These are phyloP conservation scores for Eragrostis tef DNA, from an alignment of 202 grass and related monocot genomes.

Conservation along the genomic window DNA sequence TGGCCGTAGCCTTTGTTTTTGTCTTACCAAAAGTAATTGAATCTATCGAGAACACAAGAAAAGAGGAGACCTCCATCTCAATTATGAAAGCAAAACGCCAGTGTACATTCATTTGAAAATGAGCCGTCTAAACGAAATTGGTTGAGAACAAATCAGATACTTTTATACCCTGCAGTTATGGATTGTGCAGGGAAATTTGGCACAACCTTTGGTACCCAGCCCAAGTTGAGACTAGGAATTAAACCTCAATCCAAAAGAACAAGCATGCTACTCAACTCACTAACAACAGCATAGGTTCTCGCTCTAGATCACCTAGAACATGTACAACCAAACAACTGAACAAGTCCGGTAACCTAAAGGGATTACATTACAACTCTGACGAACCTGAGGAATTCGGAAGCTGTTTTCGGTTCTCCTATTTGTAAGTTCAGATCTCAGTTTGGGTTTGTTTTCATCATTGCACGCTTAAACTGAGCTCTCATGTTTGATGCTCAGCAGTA, in stretches of 20 bases:
- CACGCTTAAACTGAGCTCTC: not conserved
- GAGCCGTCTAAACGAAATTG: not conserved
- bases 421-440: not conserved
- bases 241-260: not conserved
- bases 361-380: not conserved
- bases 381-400: not conserved
- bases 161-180: not conserved
- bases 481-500: not conserved
- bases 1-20: not conserved
- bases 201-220: not conserved
- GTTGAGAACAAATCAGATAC: constrained; percentile 1
- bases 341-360: not conserved
- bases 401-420: not conserved
- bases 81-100: not conserved
- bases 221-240: not conserved
- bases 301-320: not conserved
- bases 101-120: not conserved
- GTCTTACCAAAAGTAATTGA: not conserved
- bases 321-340: not conserved
- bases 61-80: not conserved
- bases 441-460: not conserved
- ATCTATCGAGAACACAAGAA: not conserved
- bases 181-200: not conserved
- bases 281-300: not conserved
- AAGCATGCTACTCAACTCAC: not conserved